Conservation (phyloP, 2,329 filamentous ascomycete species). For the Incumbomyces delicatus region DNA sequence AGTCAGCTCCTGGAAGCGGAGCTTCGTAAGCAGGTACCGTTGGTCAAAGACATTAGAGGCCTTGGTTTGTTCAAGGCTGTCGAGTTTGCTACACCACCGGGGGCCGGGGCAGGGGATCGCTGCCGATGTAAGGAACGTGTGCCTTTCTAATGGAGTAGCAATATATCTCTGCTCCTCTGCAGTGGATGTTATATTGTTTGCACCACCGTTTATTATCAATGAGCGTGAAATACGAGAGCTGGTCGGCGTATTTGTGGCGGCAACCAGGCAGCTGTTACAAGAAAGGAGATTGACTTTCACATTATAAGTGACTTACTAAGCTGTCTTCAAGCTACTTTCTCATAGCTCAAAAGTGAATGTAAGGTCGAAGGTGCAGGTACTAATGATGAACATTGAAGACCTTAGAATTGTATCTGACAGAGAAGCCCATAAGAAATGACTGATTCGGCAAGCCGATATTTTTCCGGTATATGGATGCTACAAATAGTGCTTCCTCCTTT, state of each 20-base stretch:
- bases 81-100: constrained; percentile 36
- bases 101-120: constrained; percentile 25
- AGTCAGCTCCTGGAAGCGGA: constrained; percentile 27
- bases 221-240: constrained; percentile 38
- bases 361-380: no score
- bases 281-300: no score
- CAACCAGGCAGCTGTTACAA: not conserved
- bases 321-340: no score
- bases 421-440: no score
- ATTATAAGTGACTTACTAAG: no score
- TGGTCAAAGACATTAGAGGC: constrained; percentile 49
- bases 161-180: constrained; percentile 43
- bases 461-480: no score
- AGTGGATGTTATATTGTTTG: constrained; percentile 42
- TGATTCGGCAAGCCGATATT: no score
- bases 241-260: constrained; percentile 31
- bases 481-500: no score
- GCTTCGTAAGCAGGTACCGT: constrained; percentile 34
- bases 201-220: constrained; percentile 44
- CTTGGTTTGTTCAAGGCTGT: constrained; percentile 50
- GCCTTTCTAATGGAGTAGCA: constrained; percentile 36
- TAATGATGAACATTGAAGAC: no score
- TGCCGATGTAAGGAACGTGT: constrained; percentile 43
- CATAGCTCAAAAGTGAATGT: no score
- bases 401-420: no score